Base-by-base conservation (phyloP, 1,139 yeast genomes). In the Magnusiomyces ingens region DNA sequence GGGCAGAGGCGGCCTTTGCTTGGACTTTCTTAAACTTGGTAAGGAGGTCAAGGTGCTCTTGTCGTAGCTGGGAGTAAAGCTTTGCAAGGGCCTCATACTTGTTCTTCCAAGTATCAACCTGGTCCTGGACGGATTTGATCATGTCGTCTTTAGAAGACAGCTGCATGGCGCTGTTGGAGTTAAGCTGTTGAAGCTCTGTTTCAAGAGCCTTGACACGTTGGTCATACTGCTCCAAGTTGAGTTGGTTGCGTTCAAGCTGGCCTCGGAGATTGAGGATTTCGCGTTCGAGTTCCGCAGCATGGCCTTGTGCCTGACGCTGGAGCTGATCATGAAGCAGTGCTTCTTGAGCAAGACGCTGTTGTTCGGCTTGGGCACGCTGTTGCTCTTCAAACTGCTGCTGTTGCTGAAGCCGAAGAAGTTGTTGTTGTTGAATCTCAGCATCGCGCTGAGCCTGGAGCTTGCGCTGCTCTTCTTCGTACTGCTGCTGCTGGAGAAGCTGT, bases 1-100 rank as follows among this genome's bases (percentile, higher is more conserved):
- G 96, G 8, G 97, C 96, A 57, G 95, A 85, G 32, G 91, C 85
- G 8, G 94, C 95, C 68, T 87, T 88, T 62, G 90, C 89, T 69
- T 90, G 96, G 54, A 85, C 78, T 61, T 85, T 85, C 67, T 91
- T 91, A 65, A 85, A 85, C 65, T 85, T 85, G 49, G 87, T 78
- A 62, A 91, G 76, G 58, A 90, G 72, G 58, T 84, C 87, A 65
- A 91, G 76, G 68, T 91, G 97, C 68, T 91, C 97, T 70, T 88
- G 95, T 64, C 97, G 85, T 61, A 91, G 76, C 69, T 90, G 96
- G 1, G 96, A 85, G 67, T 91, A 91, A 58, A 91, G 75, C 65
- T 89, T 88, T 3, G 97, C 97, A 60, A 91, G 76, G 0, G 95
- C 81, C 65, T 90, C 96, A 68, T 91, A 91, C 70, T 91, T 91